A percentile compares a stretch with the other conserved stretches of the same genome.
Conservation (phyloP, 768 basidiomycete genomes). For the Mycena amicta region DNA sequence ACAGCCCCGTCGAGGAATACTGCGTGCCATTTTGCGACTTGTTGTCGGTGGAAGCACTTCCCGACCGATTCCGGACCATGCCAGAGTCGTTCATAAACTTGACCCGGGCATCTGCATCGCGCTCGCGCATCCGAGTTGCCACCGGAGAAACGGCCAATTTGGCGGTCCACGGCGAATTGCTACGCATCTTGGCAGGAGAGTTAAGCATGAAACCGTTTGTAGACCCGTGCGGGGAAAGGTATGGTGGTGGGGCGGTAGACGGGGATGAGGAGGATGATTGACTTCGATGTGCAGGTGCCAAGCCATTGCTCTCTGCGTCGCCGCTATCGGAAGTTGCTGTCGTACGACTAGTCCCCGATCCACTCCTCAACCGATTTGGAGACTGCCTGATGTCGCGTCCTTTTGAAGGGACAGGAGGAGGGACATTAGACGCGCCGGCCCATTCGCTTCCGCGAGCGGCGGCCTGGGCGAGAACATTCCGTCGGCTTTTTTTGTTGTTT, state of each 20-base stretch:
- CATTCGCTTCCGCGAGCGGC: conserved; percentile 68
- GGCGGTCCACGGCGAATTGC: conserved; percentile 37
- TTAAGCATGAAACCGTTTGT: conserved; percentile 34
- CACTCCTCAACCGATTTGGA: conserved; percentile 69
- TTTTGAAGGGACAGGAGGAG: conserved; percentile 50
- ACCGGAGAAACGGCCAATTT: conserved; percentile 71
- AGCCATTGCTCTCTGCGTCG: conserved; percentile 52
- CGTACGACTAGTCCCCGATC: conserved; percentile 79
- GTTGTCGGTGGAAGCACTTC: conserved; percentile 75
- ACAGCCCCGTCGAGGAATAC: conserved; percentile 52
- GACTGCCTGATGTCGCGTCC: conserved; percentile 41
- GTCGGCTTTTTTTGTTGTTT: conserved; percentile 74
- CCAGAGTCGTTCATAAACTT: conserved; percentile 61
- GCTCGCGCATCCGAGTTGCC: conserved; percentile 77
- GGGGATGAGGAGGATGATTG: conserved; percentile 61
- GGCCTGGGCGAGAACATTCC: conserved; percentile 72
- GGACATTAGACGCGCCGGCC: conserved; percentile 46
- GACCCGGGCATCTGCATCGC: conserved; percentile 86
- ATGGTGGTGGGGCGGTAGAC: conserved; percentile 64
- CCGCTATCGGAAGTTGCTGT: conserved; percentile 77
- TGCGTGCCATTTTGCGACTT: conserved; percentile 61
- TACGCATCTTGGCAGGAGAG: conserved; percentile 44
- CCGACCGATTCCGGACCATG: conserved; percentile 68
- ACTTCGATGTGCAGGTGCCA: conserved; percentile 43
- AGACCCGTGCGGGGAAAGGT: conserved; percentile 18